Percentiles rank a stretch among this genome's conserved stretches.
phyloP scores from a whole-genome alignment of 371 early-diverging fungal genomes.

The Mucor velutinosus region DNA sequence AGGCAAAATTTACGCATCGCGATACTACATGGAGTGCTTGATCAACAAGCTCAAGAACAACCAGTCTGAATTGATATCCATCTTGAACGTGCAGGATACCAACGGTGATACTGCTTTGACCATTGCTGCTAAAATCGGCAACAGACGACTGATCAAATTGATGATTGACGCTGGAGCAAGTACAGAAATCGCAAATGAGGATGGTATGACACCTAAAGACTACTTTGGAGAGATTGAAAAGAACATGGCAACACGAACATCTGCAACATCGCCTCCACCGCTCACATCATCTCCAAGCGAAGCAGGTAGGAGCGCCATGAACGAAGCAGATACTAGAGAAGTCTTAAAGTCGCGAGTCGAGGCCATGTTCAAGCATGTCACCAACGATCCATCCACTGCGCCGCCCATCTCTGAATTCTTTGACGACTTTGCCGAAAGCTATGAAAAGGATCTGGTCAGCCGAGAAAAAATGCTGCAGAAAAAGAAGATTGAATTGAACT shows the following conservation, averaged over 20 bases:
- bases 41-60: conserved; percentile 65
- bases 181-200: conserved; percentile 68
- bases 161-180: conserved; percentile 87
- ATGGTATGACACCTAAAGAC: conserved; percentile 64
- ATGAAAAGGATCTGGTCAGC: conserved; percentile 32
- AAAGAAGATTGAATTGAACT: conserved; percentile 28
- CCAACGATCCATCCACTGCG: background rate
- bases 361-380: conserved; percentile 22
- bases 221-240: conserved; percentile 44
- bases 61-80: conserved; percentile 62
- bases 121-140: conserved; percentile 79
- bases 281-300: conserved; percentile 2
- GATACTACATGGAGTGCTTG: conserved; percentile 89
- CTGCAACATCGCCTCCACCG: background rate
- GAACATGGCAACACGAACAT: background rate
- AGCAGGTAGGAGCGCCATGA: conserved; percentile 36
- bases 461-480: conserved; percentile 27
- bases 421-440: conserved; percentile 37
- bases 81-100: conserved; percentile 84
- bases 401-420: conserved; percentile 37
- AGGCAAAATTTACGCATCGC: conserved; percentile 75
- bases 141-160: conserved; percentile 68
- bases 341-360: conserved; percentile 17
- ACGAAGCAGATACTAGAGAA: conserved; percentile 35
- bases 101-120: conserved; percentile 91